Base-by-base conservation (phyloP, 192 early-diverging fungal genomes). In the Neocallimastix lanati region DNA sequence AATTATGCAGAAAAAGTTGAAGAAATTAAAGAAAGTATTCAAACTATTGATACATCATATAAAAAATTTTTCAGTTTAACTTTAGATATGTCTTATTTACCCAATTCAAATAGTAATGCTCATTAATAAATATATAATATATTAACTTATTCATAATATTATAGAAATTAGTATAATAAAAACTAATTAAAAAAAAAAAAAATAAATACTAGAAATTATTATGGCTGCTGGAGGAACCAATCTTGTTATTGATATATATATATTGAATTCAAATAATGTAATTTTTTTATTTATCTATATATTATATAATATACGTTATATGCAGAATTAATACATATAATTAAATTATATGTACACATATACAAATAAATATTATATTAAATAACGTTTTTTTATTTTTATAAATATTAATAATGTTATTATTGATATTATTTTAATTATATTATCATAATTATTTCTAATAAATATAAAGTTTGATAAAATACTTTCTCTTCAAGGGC, bases 161-260 rank as follows among this genome's bases (percentile, higher is more conserved):
- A 35, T 35, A 35, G 4, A 7, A 35, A 35, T 7, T 7, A 35
- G 12, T 7, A 35, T 7, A 35, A 35, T 7, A 35, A 35, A 35
- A 35, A 35, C 3, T 7, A 35, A 35, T 7, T 7, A 35, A 35
- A 35, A 35, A 35, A 35, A 35, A 35, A 35, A 35, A 35, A 35
- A 35, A 35, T 35, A 35, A 28, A 77, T 36, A 27, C 28, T 80
- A 82, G 86, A 87, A 28, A 86, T 91, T 2, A 83, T 96, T 28
- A 86, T 98, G 78, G 92, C 93, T 27, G 87, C 88, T n/a, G 96
- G 95, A 29, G 90, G 91, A 78, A 96, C 95, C 1, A 94, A 97
- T 82, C 89, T 87, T 81, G 83, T 85, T 77, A 84, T 97, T 78
- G 88, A 84, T 37, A 83, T 97, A 37, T 99, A 93, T 77, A 83